Evolutionary conservation across 345 rosid genomes (phyloP), one percentile per base, ranked within the genome.

Genomic region (Angophora floribunda): DNA sequence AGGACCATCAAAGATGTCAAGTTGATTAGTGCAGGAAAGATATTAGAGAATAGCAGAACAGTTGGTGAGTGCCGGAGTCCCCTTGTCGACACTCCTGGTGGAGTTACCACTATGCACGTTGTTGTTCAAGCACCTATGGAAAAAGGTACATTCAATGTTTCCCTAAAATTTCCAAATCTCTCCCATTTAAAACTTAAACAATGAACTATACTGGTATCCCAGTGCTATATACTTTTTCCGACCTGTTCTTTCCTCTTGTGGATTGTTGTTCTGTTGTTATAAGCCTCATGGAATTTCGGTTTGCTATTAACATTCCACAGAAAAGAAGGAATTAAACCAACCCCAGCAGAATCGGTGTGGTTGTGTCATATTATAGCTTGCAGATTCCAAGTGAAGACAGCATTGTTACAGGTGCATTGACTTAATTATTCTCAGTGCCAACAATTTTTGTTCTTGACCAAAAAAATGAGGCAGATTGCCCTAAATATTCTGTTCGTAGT

Each of bases 91-190:
- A 91, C 94, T 52, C 97, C 96, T 28, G 98, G 97, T 49, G 96
- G 97, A 67, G 96, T 98, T 86, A 98, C 98, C 89, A 98, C 99
- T 51, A 98, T 98, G 99, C 99, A 98, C 41, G 99, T 98, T 49
- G 93, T 98, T 90, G 95, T 98, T 92, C 99, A 98, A 91, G 97
- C 97, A 59, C 95, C 96, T 13, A 11, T 70, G 21, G 99, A 95
- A 36, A 98, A 94, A 94, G 99, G 99, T 97, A 92, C 85, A 24
- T 32, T 49, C 32, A 44, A 70, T 44, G 24, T 79, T 86, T 52
- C 1, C 32, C 22, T 2, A 30, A 75, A 36, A 79, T 41, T 14
- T 75, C 49, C 14, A 4, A 75, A 9, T 75, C 45, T 75, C 82
- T 75, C 28, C 82, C 82, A 11, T 9, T 75, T 41, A 75, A 36